Evolutionary conservation across 2,329 filamentous ascomycete genomes (phyloP).

Genomic region (Aspergillus unguis): DNA sequence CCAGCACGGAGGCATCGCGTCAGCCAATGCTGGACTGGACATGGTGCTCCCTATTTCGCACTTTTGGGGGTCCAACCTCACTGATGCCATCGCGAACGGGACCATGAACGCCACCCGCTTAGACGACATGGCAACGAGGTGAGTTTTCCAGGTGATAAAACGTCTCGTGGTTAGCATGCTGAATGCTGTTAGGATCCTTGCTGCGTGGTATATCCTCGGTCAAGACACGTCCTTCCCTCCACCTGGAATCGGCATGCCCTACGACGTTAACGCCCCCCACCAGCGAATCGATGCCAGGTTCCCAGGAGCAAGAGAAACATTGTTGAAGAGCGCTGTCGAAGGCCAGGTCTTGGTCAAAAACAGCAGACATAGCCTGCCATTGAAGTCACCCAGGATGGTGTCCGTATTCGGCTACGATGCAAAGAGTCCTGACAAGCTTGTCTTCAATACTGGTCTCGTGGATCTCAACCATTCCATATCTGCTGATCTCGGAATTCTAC

Average conservation of each 20-base stretch:
- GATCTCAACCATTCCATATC: background rate
- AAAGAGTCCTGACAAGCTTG: background rate
- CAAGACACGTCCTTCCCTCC: no score
- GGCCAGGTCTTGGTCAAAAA: slow-evolving; percentile 59
- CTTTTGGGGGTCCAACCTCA: slow-evolving; percentile 34
- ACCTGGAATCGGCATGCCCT: no score
- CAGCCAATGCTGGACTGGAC: slow-evolving; percentile 26
- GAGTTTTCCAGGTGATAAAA: no score
- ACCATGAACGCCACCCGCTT: slow-evolving; percentile 53
- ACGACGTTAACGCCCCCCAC: no score
- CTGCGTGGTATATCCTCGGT: no score
- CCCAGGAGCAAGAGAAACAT: slow-evolving; percentile 22
- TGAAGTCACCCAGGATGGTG: slow-evolving; percentile 29
- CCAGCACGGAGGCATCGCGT: slow-evolving; percentile 55
- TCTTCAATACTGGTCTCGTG: background rate
- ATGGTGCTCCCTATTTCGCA: slow-evolving; percentile 22
- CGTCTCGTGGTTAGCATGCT: no score
- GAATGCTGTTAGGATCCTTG: no score
- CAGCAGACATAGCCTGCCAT: slow-evolving; percentile 46
- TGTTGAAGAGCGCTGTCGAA: slow-evolving; percentile 53
- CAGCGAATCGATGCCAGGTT: no score
- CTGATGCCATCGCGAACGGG: slow-evolving; percentile 56
- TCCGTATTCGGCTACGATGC: slow-evolving; percentile 62
- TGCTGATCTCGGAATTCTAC: background rate
- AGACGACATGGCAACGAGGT: slow-evolving; percentile 58